Base-by-base conservation (phyloP, 345 rosid species). In the Euphorbia tirucalli region DNA sequence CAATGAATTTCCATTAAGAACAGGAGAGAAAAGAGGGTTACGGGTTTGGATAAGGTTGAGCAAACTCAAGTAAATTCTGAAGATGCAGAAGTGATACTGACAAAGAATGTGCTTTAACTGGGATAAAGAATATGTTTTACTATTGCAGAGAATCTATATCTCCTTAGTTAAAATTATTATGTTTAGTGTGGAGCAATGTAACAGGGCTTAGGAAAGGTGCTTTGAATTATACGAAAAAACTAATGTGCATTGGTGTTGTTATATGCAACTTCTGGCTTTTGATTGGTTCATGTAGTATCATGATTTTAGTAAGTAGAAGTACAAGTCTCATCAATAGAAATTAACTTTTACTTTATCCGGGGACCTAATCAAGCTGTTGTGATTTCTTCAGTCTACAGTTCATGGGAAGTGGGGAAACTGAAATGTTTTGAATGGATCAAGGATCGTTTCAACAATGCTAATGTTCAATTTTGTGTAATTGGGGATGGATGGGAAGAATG, bases 401-500 rank as follows among this genome's bases (percentile, higher is more conserved):
- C 95, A 35, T 87, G 90, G 87, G 97, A 93, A 32, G 92, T 85
- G 54, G 92, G 93, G 69, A 89, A 91, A 81, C 79, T 82, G 48
- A 88, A 89, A 66, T 93, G 91, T 76, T 91, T 91, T 75, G 78
- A 82, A 74, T 86, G 88, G 93, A 86, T 89, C 77, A 86, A 83
- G 64, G 89, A 86, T 56, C 90, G 90, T 21, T 93, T 79, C 65
- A 39, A 68, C 67, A 30, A 69, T 74, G 85, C 76, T 4, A 86
- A 86, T 31, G 71, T 80, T 59, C 87, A 77, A n/a, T 91, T 88
- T 74, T 93, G 96, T 66, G 96, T 81, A 25, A 86, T 89, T 1
- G 96, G 93, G 39, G 97, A 91, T 61, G 97, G 98, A 52, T 89
- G 96, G 91, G 93, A 93, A 86, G 98, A 93, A 77, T 84, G 92